Base-by-base conservation (phyloP, 2,329 filamentous ascomycete species). In the Pochonia chlamydosporia region DNA sequence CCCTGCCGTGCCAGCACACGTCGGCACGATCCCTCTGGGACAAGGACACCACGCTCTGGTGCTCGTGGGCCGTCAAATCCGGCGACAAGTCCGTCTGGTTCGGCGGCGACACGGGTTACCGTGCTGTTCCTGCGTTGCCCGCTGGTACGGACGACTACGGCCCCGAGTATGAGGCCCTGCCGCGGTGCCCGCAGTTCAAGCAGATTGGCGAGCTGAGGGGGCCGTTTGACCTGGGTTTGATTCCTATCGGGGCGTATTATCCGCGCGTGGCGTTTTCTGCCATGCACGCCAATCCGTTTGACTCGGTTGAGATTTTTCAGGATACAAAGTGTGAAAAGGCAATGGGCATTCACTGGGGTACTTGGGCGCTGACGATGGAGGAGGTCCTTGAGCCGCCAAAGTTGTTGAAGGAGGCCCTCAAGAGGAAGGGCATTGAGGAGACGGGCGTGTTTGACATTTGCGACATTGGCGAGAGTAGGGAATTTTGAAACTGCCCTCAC, bases 331-430 rank as follows among this genome's bases (percentile, higher is more conserved):
- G 91, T 70, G 74, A 79, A 57, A 73, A 70, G 16, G 91, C 90
- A 20, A 75, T 96, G 70, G 91, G 81, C 2, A 96, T 96, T 56
- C 92, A 96, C 62, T 96, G 91, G 90, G 91, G 90, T 3, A 84
- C 87, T 0, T 96, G 91, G 89, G 84, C 88, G 1, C 67, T 96
- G 56, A 96, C 91, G 0, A 75, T 81, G 50, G 92, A 97, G 66
- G 86, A 91, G 49, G 85, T 95, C 1, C 64, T 91, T 48, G 90
- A 96, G 68, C 92, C 92, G 40, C 89, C 90, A 2, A 69, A 65
- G 63, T 67, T 87, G 62, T 68, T 96, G 51, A 84, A 75, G 64
- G 74, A 87, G 61, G 90, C 90, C 3, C 66, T 96, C 61, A 76
- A 71, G 57, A 77, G 75, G 58, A 83, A 82, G 57, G 81, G 79